Evolutionary conservation across 2,329 filamentous ascomycete species (phyloP), one percentile per base, ranked within the genome.

Genomic region (Pseudocercospora fijiensis): DNA sequence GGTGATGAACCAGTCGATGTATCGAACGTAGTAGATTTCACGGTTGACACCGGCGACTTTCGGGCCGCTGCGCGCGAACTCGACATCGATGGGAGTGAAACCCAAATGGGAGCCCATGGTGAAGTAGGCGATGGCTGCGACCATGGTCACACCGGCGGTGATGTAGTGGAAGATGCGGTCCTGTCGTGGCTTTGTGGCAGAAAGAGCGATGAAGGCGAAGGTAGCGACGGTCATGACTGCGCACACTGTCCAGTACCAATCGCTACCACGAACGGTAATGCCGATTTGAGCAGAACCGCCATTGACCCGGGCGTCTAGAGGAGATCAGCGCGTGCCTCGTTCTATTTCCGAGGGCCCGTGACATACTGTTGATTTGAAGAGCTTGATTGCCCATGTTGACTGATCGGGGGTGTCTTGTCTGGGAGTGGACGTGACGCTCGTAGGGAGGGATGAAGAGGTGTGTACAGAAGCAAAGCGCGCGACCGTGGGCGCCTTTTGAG

Each of bases 61-160:
- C 13, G 78, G 75, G 59, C 78, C 73, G 62, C 64, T 76, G 58
- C 81, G 79, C 1, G 75, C 76, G 68, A 84, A 90, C 71, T 90
- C 84, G 43, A 87, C 86, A n/a, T 78, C 71, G 68, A 89, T 87
- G 0, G 86, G 84, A 1, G 84, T 83, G 75, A 84, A 87, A 33
- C 87, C 87, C 1, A 90, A 78, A 70, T 88, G 86, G 9, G 85
- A 84, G n/a, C 81, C 87, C 86, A 89, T 88, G 67, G 83, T 81
- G 77, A 86, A 90, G 77, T 89, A 89, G 13, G 86, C 81, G 67
- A 89, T 85, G 43, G 82, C 79, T 2, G 86, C 84, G 7, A 86
- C 82, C 62, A 86, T 80, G 28, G 84, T 84, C 63, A 88, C 83
- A 10, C 77, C 76, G 1, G 85, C 83, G 1, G 85, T 86, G 71